A percentile compares a stretch with the other conserved stretches of the same genome.
These are phyloP conservation scores for Phaeotremella fagi DNA, from an alignment of 768 basidiomycete genomes.

Conservation along the genomic window DNA sequence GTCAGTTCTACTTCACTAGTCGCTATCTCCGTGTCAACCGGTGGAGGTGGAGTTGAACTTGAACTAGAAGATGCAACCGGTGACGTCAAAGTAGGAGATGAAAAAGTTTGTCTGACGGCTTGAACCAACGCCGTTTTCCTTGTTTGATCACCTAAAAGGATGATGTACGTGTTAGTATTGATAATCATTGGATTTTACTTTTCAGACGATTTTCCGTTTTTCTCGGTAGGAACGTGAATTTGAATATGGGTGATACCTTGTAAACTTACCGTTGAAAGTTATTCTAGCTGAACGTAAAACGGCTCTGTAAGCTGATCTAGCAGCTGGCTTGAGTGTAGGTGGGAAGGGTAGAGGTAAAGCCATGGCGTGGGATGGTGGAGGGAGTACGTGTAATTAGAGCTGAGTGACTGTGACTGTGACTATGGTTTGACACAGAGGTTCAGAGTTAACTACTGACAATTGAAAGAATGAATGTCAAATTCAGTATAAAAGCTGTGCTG, in stretches of 20 bases:
- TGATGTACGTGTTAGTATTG: background rate
- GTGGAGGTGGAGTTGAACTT: background rate
- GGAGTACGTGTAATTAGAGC: no score
- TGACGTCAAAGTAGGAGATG: slow-evolving; percentile 36
- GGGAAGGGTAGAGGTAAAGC: slow-evolving; percentile 27
- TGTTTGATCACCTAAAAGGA: slow-evolving; percentile 6
- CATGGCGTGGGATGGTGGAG: no score
- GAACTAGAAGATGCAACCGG: slow-evolving; percentile 11
- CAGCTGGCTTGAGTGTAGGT: slow-evolving; percentile 18
- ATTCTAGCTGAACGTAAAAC: slow-evolving; percentile 30
- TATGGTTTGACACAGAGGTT: no score
- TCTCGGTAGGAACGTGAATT: no score
- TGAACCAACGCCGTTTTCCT: slow-evolving; percentile 17
- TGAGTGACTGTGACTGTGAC: no score
- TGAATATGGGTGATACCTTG: no score
- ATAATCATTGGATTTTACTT: no score
- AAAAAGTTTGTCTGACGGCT: slow-evolving; percentile 37
- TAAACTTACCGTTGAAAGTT: slow-evolving; percentile 36
- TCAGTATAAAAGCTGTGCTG: no score
- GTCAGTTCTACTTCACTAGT: slow-evolving; percentile 15
- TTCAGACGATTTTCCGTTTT: no score
- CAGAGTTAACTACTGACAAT: no score
- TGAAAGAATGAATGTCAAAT: no score
- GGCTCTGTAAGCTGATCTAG: slow-evolving; percentile 33
- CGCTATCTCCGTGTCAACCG: slow-evolving; percentile 2